Conservation (phyloP, 2,329 filamentous ascomycete species). For the Ophiostoma triangulosporum region DNA sequence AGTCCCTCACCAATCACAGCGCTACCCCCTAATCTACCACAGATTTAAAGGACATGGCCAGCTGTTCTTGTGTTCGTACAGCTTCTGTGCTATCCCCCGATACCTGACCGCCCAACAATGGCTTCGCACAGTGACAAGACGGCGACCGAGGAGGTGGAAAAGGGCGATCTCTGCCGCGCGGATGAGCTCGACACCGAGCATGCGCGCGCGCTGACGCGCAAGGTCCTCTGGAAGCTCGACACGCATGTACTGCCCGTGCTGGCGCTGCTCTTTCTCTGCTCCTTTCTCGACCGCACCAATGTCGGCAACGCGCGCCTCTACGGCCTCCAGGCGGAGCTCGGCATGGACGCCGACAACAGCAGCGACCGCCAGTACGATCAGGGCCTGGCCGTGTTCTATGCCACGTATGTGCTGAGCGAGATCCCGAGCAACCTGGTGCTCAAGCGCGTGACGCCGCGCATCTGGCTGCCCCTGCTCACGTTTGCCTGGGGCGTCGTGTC, state of each 20-base stretch:
- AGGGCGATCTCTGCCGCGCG: neutral
- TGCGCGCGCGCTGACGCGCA: conserved; percentile 22
- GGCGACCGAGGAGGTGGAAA: conserved; percentile 31
- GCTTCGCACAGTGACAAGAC: neutral
- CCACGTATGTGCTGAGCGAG: conserved; percentile 48
- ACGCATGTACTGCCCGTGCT: conserved; percentile 48
- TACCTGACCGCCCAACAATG: neutral
- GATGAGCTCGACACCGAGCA: neutral
- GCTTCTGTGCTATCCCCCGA: too few species aligned
- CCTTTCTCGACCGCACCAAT: conserved; percentile 55
- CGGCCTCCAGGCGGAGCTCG: conserved; percentile 43
- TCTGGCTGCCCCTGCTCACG: conserved; percentile 47
- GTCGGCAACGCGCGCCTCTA: conserved; percentile 58
- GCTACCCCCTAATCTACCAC: neutral
- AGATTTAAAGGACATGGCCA: neutral
- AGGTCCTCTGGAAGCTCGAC: conserved; percentile 40
- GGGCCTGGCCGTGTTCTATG: conserved; percentile 51
- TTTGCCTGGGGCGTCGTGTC: conserved; percentile 45
- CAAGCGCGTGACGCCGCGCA: conserved; percentile 44
- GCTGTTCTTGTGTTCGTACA: too few species aligned
- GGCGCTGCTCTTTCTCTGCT: conserved; percentile 52
- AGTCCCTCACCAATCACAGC: too few species aligned
- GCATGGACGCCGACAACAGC: conserved; percentile 36
- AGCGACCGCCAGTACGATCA: conserved; percentile 47
- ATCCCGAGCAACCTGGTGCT: conserved; percentile 51